These are phyloP conservation scores for Chrysosporium queenslandicum DNA, from an alignment of 2,329 filamentous ascomycete genomes.

Conservation along the genomic window DNA sequence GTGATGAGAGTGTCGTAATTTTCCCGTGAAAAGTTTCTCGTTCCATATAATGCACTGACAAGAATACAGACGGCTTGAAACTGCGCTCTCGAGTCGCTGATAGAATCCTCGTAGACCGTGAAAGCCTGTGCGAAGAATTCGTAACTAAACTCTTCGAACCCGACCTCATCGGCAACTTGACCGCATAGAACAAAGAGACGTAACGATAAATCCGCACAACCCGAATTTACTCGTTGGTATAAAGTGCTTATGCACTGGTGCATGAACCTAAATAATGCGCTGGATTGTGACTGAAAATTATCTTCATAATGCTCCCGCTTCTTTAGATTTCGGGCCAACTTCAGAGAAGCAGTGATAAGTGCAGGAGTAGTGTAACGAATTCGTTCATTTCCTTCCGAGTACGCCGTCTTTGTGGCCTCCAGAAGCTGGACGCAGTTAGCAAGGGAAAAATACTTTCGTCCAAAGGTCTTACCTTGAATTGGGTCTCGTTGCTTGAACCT, in stretches of 20 bases:
- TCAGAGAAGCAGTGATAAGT: conserved; percentile 79
- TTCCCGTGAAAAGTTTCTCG: conserved; percentile 83
- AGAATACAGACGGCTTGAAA: conserved; percentile 97
- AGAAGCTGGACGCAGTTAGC: conserved; percentile 48
- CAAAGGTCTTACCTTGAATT: conserved; percentile 56
- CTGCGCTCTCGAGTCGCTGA: conserved; percentile 90
- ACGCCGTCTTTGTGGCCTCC: conserved; percentile 77
- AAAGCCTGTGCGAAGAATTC: conserved; percentile 98
- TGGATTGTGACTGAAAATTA: conserved; percentile 62
- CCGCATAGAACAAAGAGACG: conserved; percentile 86
- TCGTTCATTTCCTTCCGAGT: conserved; percentile 82
- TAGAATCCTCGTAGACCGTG: conserved; percentile 92
- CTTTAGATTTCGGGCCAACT: conserved; percentile 81
- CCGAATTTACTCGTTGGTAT: conserved; percentile 73
- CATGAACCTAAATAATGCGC: conserved; percentile 88
- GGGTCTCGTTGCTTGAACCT: conserved; percentile 77
- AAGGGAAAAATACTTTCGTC: conserved; percentile 15
- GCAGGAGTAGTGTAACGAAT: conserved; percentile 94
- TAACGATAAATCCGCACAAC: conserved; percentile 76
- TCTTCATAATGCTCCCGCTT: conserved; percentile 75
- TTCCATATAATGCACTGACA: conserved; percentile 77
- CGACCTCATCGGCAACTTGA: conserved; percentile 81
- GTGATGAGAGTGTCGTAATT: conserved; percentile 99
- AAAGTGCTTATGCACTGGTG: conserved; percentile 78
- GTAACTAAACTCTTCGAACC: conserved; percentile 91